Evolutionary conservation across 441 rosid genomes (phyloP), one percentile per base, ranked within the genome.

Genomic region (Manihot esculenta): DNA sequence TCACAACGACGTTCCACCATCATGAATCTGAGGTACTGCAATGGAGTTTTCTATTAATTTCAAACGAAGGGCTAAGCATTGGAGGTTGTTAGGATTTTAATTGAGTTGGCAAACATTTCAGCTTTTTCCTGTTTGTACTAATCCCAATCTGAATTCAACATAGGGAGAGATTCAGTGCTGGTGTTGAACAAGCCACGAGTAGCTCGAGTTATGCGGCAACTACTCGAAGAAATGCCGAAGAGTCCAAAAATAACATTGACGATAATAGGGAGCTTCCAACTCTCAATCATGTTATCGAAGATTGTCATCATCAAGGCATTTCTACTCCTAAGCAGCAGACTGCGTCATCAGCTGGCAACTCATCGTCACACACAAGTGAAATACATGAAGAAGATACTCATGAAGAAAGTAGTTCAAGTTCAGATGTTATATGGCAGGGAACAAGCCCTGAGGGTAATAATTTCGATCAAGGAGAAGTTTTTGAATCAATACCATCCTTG

Each of bases 141-240:
- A 58, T 45, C 42, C 7, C n/a, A 51, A 21, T 21, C 14, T 66
- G 23, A 57, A 75, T 71, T 50, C 47, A 56, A 70, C 81, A 60
- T 81, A 92, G 98, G 84, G 91, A 73, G 70, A 92, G 81, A 55
- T 80, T 84, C 71, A 80, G 77, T 54, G 42, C 78, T 18, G 77
- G 76, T 21, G n/a, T 41, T 56, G 84, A 82, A 41, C 82, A 72
- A 18, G 80, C 64, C 27, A 21, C 62, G 24, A 70, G 76, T 35
- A 18, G 73, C 59, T 64, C 42, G 26, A 74, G 44, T 66, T 80
- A 53, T 35, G 49, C 65, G n/a, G 61, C 72, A 23, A 54, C 72
- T n/a, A 44, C 63, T 65, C 50, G 66, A 42, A 77, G 33, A 74
- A 54, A 26, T 57, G 48, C 48, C 7, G 33, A 30, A 44, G 79